Conservation (phyloP, 352 stramenopile species). For the Pythium phragmitis region DNA sequence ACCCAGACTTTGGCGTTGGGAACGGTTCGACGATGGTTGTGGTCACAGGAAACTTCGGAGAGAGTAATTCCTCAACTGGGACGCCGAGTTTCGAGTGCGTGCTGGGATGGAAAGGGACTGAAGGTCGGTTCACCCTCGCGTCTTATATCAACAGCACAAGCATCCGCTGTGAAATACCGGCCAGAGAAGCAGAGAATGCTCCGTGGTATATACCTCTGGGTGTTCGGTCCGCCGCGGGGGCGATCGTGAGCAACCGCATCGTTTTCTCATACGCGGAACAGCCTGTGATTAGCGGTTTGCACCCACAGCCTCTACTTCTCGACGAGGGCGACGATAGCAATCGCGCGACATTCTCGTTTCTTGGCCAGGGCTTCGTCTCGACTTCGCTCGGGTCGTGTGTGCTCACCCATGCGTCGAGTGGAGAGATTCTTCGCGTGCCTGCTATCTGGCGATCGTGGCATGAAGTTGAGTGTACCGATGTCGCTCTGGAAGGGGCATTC, state of each 20-base stretch:
- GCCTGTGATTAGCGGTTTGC: not conserved
- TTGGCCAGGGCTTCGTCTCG: slow-evolving; percentile 14
- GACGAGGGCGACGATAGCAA: not conserved
- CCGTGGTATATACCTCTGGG: slow-evolving; percentile 33
- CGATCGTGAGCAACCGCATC: slow-evolving; percentile 36
- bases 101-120: slow-evolving; percentile 34
- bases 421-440: not conserved
- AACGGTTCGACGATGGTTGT: not conserved
- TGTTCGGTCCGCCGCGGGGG: slow-evolving; percentile 24
- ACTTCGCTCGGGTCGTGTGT: slow-evolving; percentile 5
- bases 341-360: not conserved
- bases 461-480: slow-evolving; percentile 17
- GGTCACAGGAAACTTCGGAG: slow-evolving; percentile 8
- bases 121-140: not conserved
- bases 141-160: slow-evolving; percentile 29
- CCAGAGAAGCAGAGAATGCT: slow-evolving; percentile 10
- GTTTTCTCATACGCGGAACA: slow-evolving; percentile 7
- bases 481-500: slow-evolving; percentile 5
- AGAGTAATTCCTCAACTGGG: not conserved
- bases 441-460: slow-evolving; percentile 26
- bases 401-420: not conserved
- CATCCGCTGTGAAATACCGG: slow-evolving; percentile 32
- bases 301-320: not conserved
- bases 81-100: slow-evolving; percentile 23
- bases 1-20: slow-evolving; percentile 11